Percentiles rank a stretch among this genome's conserved stretches.
These are phyloP conservation scores for Puccinellia tenuiflora DNA, from an alignment of 176 grass and related monocot genomes.

Conservation along the genomic window DNA sequence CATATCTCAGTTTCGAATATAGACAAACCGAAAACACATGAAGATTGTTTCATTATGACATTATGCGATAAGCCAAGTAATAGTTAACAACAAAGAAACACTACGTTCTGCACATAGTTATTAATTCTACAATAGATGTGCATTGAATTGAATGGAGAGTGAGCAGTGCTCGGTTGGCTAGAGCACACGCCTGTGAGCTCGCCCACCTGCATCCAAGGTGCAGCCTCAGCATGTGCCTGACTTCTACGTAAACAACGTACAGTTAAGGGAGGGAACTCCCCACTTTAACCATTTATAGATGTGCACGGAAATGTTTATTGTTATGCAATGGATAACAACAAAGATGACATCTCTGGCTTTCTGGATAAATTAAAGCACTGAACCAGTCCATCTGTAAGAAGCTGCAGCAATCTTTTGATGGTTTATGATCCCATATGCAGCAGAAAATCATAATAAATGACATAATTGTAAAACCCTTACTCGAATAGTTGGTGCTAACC, in stretches of 20 bases:
- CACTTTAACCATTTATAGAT: too few species aligned
- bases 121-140: background rate
- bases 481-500: background rate
- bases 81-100: background rate
- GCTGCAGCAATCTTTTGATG: background rate
- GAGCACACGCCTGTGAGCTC: background rate
- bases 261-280: too few species aligned
- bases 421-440: background rate
- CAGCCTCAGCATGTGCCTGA: background rate
- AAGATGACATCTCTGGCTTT: background rate
- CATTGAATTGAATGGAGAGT: background rate
- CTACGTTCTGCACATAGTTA: background rate
- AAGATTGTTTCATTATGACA: background rate
- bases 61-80: background rate
- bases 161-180: background rate
- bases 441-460: background rate
- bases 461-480: background rate
- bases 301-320: background rate
- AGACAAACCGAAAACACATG: background rate
- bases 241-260: background rate
- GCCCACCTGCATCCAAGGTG: background rate
- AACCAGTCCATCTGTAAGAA: background rate
- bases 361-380: background rate
- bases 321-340: background rate
- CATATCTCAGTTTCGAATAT: background rate